Conservation (phyloP, 2,329 filamentous ascomycete species). For the Fusarium sp. region DNA sequence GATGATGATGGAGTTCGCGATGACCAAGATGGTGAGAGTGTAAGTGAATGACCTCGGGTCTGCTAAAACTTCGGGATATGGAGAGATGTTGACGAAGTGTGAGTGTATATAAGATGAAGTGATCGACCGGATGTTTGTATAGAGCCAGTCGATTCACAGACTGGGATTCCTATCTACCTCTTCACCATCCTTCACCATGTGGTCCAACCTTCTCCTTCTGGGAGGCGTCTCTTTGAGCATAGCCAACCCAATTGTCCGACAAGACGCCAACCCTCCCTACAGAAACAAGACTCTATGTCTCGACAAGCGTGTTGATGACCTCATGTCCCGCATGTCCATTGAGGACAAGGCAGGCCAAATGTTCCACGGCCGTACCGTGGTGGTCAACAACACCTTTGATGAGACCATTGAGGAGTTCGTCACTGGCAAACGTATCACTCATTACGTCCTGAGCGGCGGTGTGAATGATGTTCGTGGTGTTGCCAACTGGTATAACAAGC, state of each 20-base stretch:
- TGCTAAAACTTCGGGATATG: constrained; percentile 1
- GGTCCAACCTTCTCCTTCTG: constrained; percentile 27
- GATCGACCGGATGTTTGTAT: neutral
- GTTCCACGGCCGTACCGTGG: constrained; percentile 51
- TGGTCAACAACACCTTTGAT: constrained; percentile 36
- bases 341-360: constrained; percentile 62
- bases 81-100: neutral
- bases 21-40: constrained; percentile 1
- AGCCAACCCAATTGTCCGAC: constrained; percentile 23
- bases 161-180: neutral
- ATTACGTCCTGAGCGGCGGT: constrained; percentile 60
- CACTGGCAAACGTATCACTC: constrained; percentile 48
- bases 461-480: constrained; percentile 52
- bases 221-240: constrained; percentile 26
- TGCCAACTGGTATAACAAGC: constrained; percentile 56
- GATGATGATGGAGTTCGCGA: constrained; percentile 6
- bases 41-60: neutral
- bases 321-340: constrained; percentile 59
- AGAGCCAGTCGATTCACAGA: neutral
- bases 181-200: constrained; percentile 8
- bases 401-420: constrained; percentile 31
- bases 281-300: constrained; percentile 47
- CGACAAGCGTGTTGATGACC: constrained; percentile 60
- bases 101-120: constrained; percentile 14
- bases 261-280: constrained; percentile 30